Conservation (phyloP, 2,329 filamentous ascomycete genomes). For the Ilyonectria mors-panacis region DNA sequence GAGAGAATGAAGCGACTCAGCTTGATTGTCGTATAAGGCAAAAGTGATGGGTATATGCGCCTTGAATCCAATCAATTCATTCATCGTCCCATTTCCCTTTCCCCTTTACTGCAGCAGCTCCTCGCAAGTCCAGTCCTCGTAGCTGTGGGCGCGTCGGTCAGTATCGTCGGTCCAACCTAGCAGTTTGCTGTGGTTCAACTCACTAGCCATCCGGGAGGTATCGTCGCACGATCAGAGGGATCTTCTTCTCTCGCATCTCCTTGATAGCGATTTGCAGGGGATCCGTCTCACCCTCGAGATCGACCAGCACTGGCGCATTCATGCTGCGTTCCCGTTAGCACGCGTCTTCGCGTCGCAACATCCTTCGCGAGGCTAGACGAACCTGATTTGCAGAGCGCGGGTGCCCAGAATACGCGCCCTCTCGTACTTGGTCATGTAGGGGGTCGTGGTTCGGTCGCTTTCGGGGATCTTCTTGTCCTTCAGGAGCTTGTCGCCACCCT, state of each 20-base stretch:
- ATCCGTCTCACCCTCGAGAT: constrained; percentile 97
- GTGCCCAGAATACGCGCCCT: constrained; percentile 93
- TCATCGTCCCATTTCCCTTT: constrained; percentile 29
- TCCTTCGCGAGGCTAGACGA: constrained; percentile 47
- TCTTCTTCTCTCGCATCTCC: constrained; percentile 98
- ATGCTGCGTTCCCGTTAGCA: constrained; percentile 72
- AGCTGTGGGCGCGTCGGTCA: constrained; percentile 67
- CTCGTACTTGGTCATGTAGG: constrained; percentile 99
- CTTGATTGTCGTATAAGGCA: constrained; percentile 45
- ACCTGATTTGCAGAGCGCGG: constrained; percentile 96
- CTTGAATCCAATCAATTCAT: constrained; percentile 38
- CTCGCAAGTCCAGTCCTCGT: constrained; percentile 99
- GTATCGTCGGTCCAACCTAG: not conserved
- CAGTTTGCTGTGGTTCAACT: constrained; percentile 56
- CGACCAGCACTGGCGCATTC: constrained; percentile 96
- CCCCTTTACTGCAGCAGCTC: constrained; percentile 79
- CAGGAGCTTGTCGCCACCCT: constrained; percentile 68
- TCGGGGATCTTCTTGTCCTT: constrained; percentile 92
- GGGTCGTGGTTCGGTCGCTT: constrained; percentile 90
- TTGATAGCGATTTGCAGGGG: constrained; percentile 98
- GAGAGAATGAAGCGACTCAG: constrained; percentile 34
- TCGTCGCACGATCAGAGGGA: constrained; percentile 92
- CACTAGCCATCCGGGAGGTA: constrained; percentile 98
- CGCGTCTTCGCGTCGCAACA: constrained; percentile 6
- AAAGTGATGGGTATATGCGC: constrained; percentile 47